Evolutionary conservation across 345 rosid genomes (phyloP), one percentile per base, ranked within the genome.

Genomic region (Eutrema japonicum): DNA sequence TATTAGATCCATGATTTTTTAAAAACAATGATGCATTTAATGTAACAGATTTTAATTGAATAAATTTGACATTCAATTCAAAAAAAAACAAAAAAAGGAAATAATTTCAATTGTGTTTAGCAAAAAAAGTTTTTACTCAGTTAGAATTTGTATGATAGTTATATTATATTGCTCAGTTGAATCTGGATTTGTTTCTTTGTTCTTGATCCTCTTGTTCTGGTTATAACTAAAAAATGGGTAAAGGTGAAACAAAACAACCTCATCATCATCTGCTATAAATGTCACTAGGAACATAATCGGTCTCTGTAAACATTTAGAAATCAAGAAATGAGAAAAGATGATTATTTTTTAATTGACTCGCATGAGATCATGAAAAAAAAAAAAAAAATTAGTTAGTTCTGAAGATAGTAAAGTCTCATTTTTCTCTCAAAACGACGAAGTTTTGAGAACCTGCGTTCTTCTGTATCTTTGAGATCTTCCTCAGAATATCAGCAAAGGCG

Each of bases 401-500:
- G 14, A 33, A 32, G 54, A 54, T 54, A 8, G 42, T 8, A 14
- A 13, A 22, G 35, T 18, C 51, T 83, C 78, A 84, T 71, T 82
- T 88, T 11, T 82, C 92, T 76, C 92, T 87, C 86, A 93, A 77
- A 47, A 91, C 88, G 22, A 93, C 97, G 6, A 78, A 88, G 83
- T 71, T 93, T 73, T 57, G 87, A 43, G 92, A 69, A 56, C 87
- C 91, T 12, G 81, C 83, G 40, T 85, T 93, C 88, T 93, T 93
- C 78, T 88, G 97, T 50, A 93, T 93, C 86, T 84, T 91, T 2
- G 97, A 91, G 72, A 93, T 93, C 76, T 84, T 86, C 87, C 86
- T 89, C 68, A 93, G 81, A 66, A 85, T 86, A 9, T 79, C 91
- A 0, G 97, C 96, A 48, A 91, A 93, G 4, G 90, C 98, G 47